Evolutionary conservation across 1,139 yeast species (phyloP).

Genomic region (Kurtzmaniella natalensis): DNA sequence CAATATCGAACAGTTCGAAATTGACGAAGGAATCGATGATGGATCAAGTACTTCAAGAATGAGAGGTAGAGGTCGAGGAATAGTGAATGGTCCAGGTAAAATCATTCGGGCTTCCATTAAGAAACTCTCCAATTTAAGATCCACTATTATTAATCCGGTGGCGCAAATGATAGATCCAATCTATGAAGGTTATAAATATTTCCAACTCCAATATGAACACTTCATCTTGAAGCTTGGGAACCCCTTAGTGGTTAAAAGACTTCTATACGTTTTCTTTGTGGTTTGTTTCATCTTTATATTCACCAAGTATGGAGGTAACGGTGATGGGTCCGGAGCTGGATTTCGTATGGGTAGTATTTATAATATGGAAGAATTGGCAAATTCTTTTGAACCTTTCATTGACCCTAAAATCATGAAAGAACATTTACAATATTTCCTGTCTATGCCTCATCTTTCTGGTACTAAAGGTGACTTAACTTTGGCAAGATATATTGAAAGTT

Average conservation of each 20-base stretch:
- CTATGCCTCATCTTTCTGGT: constrained; percentile 86
- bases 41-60: constrained; percentile 9
- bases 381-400: constrained; percentile 46
- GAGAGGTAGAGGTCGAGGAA: too few species aligned
- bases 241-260: constrained; percentile 77
- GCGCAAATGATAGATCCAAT: constrained; percentile 63
- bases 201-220: constrained; percentile 49
- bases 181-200: constrained; percentile 49
- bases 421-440: constrained; percentile 69
- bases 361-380: constrained; percentile 49
- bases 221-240: constrained; percentile 67
- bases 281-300: constrained; percentile 54
- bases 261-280: constrained; percentile 64
- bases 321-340: constrained; percentile 38
- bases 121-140: constrained; percentile 34
- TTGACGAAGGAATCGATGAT: constrained; percentile 28
- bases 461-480: constrained; percentile 77
- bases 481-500: constrained; percentile 58
- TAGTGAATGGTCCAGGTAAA: too few species aligned
- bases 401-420: constrained; percentile 60
- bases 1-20: constrained; percentile 38
- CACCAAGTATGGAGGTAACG: constrained; percentile 50
- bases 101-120: constrained; percentile 26
- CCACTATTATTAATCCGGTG: constrained; percentile 49
- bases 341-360: constrained; percentile 58